A percentile compares a stretch with the other conserved stretches of the same genome.
Evolutionary conservation across 345 rosid genomes (phyloP).

Genomic region (Lagerstroemia speciosa): DNA sequence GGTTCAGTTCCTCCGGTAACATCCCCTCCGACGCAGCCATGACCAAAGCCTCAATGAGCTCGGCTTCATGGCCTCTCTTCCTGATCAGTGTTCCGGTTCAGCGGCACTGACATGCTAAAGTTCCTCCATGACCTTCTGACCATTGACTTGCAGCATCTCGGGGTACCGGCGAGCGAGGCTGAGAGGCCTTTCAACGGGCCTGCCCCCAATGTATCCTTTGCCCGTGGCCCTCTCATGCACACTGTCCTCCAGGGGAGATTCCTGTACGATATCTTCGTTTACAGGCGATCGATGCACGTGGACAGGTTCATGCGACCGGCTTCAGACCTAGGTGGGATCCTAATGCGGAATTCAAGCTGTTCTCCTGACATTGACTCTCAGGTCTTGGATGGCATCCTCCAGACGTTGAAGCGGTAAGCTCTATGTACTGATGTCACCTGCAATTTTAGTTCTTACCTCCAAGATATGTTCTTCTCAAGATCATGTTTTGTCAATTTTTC

Average conservation of each 20-base stretch:
- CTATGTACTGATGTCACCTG: no score
- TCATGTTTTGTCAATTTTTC: not conserved
- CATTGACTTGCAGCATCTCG: constrained; percentile 56
- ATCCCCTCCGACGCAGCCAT: constrained; percentile 13
- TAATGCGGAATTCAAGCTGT: constrained; percentile 37
- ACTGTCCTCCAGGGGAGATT: constrained; percentile 82
- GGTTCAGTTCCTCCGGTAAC: no score
- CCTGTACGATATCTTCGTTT: constrained; percentile 66
- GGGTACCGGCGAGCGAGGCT: constrained; percentile 27
- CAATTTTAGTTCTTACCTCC: not conserved
- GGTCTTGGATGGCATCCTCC: constrained; percentile 60
- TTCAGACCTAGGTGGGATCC: constrained; percentile 51
- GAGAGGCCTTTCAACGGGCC: constrained; percentile 27
- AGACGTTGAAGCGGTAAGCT: constrained; percentile 58
- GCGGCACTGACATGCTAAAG: constrained; percentile 78
- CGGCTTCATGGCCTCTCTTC: constrained; percentile 50
- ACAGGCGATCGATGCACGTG: constrained; percentile 32
- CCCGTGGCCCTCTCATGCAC: constrained; percentile 50
- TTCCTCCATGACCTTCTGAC: constrained; percentile 80
- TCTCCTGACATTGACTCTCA: constrained; percentile 64
- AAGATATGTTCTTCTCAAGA: not conserved
- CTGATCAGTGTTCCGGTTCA: constrained; percentile 71
- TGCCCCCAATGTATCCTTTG: constrained; percentile 41
- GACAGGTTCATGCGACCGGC: constrained; percentile 51
- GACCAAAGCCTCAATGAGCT: constrained; percentile 20